Percentiles rank a stretch among this genome's conserved stretches.
Evolutionary conservation across 257 asterid genomes (phyloP).

Genomic region (Fraxinus quadrangulata): DNA sequence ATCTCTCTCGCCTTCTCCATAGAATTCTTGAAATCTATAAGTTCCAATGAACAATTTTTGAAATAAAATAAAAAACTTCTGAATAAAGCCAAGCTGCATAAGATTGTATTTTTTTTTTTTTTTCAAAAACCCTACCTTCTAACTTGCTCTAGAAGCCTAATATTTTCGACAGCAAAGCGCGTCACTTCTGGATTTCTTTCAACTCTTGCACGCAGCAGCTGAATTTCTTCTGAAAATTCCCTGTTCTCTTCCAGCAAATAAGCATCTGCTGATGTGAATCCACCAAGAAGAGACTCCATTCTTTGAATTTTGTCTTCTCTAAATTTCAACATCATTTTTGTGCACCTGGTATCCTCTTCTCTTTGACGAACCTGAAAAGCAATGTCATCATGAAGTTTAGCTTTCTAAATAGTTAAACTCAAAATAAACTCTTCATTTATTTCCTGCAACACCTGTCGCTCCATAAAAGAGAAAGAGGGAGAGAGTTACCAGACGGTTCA

Average conservation of each 20-base stretch:
- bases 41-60: constrained; percentile 18
- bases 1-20: constrained; percentile 96
- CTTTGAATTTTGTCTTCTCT: constrained; percentile 97
- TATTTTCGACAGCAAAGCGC: constrained; percentile 90
- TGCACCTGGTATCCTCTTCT: constrained; percentile 93
- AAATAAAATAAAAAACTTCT: constrained; percentile 2
- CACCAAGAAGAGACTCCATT: constrained; percentile 81
- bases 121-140: constrained; percentile 47
- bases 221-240: constrained; percentile 69
- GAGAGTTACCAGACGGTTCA: constrained; percentile 76
- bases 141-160: constrained; percentile 84
- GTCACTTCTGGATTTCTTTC: constrained; percentile 97
- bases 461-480: constrained; percentile 8
- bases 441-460: constrained; percentile 1
- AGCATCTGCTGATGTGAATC: constrained; percentile 61
- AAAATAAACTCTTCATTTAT: constrained; percentile 3
- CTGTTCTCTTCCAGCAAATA: constrained; percentile 73
- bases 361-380: constrained; percentile 77
- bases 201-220: constrained; percentile 66
- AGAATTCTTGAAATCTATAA: constrained; percentile 83
- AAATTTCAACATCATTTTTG: constrained; percentile 94
- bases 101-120: not conserved
- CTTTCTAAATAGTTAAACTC: not conserved
- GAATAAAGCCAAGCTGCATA: not conserved
- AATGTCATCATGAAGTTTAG: constrained; percentile 7